phyloP scores from a whole-genome alignment of 2,329 filamentous ascomycete species.

The Niveomyces coronatus region DNA sequence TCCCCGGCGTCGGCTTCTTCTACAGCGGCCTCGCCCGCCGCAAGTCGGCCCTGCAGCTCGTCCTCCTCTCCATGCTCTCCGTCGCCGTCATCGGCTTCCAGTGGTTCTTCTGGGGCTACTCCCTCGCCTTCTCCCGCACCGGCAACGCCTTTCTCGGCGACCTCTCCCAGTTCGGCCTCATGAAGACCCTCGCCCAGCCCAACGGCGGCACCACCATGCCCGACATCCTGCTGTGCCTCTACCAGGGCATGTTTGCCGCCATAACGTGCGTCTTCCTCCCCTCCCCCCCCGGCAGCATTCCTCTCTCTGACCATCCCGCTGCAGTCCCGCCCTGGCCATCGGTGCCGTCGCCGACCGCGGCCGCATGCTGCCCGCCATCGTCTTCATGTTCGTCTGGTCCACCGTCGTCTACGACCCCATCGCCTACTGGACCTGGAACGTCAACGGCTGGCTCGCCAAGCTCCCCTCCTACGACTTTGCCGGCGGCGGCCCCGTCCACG shows the following conservation, averaged over 20 bases:
- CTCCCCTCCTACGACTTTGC: conserved; percentile 65
- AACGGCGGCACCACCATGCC: conserved; percentile 64
- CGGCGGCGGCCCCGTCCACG: conserved; percentile 65
- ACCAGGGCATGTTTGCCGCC: conserved; percentile 81
- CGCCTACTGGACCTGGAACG: conserved; percentile 71
- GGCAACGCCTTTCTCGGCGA: conserved; percentile 72
- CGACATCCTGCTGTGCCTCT: conserved; percentile 75
- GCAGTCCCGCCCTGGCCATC: conserved; percentile 45
- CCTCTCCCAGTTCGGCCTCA: conserved; percentile 71
- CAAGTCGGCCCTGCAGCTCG: conserved; percentile 78
- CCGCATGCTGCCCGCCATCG: conserved; percentile 48
- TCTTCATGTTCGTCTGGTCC: conserved; percentile 62
- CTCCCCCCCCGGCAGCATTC: background rate
- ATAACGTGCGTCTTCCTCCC: conserved; percentile 58
- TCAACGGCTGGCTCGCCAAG: conserved; percentile 58
- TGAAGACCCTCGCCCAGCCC: conserved; percentile 63
- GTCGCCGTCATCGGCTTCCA: conserved; percentile 74
- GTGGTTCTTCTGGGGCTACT: conserved; percentile 96
- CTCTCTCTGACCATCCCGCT: conserved; percentile 8
- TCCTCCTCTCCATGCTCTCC: conserved; percentile 77
- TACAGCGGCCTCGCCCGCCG: conserved; percentile 83
- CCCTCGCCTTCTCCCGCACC: conserved; percentile 70
- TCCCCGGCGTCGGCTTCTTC: conserved; percentile 89
- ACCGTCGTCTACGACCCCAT: conserved; percentile 65
- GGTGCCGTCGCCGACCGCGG: conserved; percentile 52